Conservation (phyloP, 2,329 filamentous ascomycete species). For the Rutstroemia sydowiana region DNA sequence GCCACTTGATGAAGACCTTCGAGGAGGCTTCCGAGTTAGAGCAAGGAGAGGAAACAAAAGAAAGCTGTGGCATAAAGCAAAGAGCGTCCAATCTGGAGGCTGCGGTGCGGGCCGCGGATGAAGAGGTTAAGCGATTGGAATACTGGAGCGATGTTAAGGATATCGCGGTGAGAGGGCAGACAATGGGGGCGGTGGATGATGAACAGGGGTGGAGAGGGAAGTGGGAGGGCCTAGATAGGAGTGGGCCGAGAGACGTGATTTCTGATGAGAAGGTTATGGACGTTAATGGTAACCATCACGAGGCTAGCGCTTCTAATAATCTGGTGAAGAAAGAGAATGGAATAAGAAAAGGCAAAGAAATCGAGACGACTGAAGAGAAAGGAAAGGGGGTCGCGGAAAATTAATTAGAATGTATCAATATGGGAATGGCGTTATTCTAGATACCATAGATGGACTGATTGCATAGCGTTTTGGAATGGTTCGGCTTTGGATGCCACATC, state of each 20-base stretch:
- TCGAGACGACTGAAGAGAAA: neutral
- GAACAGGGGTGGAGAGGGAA: conserved; percentile 24
- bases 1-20: conserved; percentile 58
- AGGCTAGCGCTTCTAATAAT: conserved; percentile 16
- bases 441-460: neutral
- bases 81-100: conserved; percentile 60
- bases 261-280: conserved; percentile 18
- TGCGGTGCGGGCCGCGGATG: conserved; percentile 69
- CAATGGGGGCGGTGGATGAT: conserved; percentile 26
- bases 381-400: neutral
- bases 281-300: conserved; percentile 14
- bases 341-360: neutral
- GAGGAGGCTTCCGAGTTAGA: conserved; percentile 46
- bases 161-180: conserved; percentile 46
- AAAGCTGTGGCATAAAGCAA: conserved; percentile 27
- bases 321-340: neutral
- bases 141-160: conserved; percentile 82
- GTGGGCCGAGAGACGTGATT: conserved; percentile 26
- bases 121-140: conserved; percentile 72
- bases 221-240: conserved; percentile 27
- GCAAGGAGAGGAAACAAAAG: conserved; percentile 28
- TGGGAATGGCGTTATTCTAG: no score
- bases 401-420: no score
- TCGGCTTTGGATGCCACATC: neutral
- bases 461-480: neutral